Percentiles rank a stretch among this genome's conserved stretches.
Conservation (phyloP, 345 rosid species). For the Microthlaspi erraticum region DNA sequence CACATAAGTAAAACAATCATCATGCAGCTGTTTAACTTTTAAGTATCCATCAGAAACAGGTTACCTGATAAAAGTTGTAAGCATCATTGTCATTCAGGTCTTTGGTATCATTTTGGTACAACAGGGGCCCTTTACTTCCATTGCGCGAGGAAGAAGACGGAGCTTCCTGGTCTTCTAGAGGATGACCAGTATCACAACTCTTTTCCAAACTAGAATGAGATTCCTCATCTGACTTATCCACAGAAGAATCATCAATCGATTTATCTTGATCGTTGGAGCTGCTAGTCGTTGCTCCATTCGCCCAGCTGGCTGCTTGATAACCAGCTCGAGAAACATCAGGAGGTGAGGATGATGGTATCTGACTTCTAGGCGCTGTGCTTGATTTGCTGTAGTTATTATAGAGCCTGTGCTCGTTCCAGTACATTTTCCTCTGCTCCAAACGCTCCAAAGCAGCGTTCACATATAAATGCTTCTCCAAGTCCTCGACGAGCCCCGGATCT, state of each 20-base stretch:
- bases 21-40: slow-evolving; percentile 8
- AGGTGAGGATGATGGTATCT: slow-evolving; percentile 34
- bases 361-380: slow-evolving; percentile 32
- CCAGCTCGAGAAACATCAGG: slow-evolving; percentile 45
- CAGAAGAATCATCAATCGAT: slow-evolving; percentile 34
- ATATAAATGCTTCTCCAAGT: slow-evolving; percentile 87
- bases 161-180: slow-evolving; percentile 47
- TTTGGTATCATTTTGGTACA: slow-evolving; percentile 43
- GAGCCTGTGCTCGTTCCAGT: slow-evolving; percentile 73
- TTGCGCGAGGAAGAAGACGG: slow-evolving; percentile 50
- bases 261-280: slow-evolving; percentile 45
- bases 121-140: slow-evolving; percentile 48
- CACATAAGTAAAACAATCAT: background rate
- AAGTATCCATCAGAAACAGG: slow-evolving; percentile 11
- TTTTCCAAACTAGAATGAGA: slow-evolving; percentile 48
- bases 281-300: slow-evolving; percentile 29
- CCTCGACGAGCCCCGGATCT: slow-evolving; percentile 90
- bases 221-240: slow-evolving; percentile 44
- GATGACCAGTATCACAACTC: slow-evolving; percentile 46
- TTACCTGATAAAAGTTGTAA: slow-evolving; percentile 91
- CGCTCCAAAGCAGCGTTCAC: slow-evolving; percentile 89
- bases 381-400: slow-evolving; percentile 39
- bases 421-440: slow-evolving; percentile 69
- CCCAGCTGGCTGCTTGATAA: slow-evolving; percentile 34
- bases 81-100: slow-evolving; percentile 62